Conservation (phyloP, 208 protist species). For the Spongospora subterranea region DNA sequence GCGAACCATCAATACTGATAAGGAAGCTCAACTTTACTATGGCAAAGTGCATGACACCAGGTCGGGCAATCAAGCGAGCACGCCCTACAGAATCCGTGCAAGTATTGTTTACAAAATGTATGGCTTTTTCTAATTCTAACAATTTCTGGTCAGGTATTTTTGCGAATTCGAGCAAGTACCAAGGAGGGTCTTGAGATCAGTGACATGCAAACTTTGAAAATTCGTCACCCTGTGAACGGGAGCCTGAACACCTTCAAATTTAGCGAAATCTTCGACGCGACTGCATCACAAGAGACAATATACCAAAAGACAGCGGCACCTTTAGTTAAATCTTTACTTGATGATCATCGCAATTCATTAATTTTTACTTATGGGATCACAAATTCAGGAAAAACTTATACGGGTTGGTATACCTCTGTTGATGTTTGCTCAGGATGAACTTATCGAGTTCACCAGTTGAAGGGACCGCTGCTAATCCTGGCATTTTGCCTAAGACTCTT, state of each 20-base stretch:
- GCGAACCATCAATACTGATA: not conserved
- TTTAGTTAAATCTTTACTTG: slow-evolving; percentile 24
- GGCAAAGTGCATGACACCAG: slow-evolving; percentile 32
- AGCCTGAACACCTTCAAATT: not conserved
- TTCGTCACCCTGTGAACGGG: not conserved
- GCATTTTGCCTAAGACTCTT: not conserved
- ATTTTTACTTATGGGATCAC: slow-evolving; percentile 54
- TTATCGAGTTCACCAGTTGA: not conserved
- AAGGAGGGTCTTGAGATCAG: not conserved
- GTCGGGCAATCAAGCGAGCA: not conserved
- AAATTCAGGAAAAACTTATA: slow-evolving; percentile 19
- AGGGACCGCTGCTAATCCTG: not conserved
- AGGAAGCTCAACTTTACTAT: not conserved
- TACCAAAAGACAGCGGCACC: not conserved
- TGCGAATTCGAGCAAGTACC: not conserved
- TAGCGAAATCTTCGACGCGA: not conserved
- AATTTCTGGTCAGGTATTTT: not conserved
- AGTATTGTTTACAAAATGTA: not conserved
- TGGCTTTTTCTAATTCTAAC: not conserved
- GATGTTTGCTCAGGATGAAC: not conserved
- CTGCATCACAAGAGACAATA: not conserved
- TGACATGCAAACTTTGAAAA: not conserved
- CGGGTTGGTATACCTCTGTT: not conserved
- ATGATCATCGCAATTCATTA: not conserved
- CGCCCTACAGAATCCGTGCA: not conserved